Conservation (phyloP, 257 asterid genomes). For the Handroanthus guayacan region DNA sequence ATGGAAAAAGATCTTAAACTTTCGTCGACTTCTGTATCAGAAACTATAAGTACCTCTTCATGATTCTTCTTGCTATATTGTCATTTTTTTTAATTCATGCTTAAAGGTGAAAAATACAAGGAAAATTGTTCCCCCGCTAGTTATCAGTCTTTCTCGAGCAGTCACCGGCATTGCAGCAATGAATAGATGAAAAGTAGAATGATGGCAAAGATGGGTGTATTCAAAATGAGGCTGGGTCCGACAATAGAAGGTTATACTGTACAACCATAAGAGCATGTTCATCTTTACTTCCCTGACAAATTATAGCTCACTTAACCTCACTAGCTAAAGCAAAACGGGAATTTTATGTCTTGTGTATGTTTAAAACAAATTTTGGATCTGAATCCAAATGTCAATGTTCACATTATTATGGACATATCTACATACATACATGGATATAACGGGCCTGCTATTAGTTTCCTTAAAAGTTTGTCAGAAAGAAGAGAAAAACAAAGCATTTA, state of each 20-base stretch:
- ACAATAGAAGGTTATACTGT: background rate
- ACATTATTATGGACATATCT: background rate
- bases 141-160: slow-evolving; percentile 7
- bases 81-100: background rate
- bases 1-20: background rate
- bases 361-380: background rate
- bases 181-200: background rate
- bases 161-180: background rate
- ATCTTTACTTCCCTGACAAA: background rate
- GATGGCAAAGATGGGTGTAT: background rate
- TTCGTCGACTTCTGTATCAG: background rate
- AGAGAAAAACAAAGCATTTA: background rate
- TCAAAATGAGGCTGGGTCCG: background rate
- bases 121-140: background rate
- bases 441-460: background rate
- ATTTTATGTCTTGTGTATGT: background rate
- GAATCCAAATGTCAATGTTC: background rate
- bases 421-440: background rate
- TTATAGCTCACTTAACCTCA: background rate
- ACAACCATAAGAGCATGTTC: background rate
- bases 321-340: background rate
- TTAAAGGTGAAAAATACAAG: background rate
- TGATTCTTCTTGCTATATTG: slow-evolving; percentile 1
- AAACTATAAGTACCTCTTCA: background rate
- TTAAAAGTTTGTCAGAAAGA: background rate